Conservation (phyloP, 2,329 filamentous ascomycete genomes). For the Escovopsis sp. region DNA sequence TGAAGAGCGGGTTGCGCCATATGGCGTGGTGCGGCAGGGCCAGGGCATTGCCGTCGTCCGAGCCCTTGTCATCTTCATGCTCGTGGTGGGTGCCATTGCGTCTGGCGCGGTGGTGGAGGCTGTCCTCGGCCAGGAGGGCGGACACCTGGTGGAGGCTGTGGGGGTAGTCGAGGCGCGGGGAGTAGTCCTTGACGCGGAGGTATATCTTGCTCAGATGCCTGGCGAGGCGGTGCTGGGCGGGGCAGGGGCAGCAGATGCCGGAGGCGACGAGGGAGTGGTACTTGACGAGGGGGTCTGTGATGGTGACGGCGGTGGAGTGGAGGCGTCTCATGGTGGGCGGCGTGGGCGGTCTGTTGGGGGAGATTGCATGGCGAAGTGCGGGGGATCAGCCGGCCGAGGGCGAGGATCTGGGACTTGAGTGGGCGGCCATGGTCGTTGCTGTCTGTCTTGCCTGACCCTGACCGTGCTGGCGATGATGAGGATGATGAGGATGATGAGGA, state of each 20-base stretch:
- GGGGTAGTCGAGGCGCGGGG: slow-evolving; percentile 54
- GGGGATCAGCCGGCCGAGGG: too few species aligned
- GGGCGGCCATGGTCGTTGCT: too few species aligned
- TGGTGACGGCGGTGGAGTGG: slow-evolving; percentile 37
- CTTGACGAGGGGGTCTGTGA: slow-evolving; percentile 60
- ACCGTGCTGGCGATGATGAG: too few species aligned
- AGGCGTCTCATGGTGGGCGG: slow-evolving; percentile 16
- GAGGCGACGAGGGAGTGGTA: slow-evolving; percentile 58
- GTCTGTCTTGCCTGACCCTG: too few species aligned
- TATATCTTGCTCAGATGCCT: slow-evolving; percentile 68
- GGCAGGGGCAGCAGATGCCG: slow-evolving; percentile 51
- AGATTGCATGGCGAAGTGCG: too few species aligned
- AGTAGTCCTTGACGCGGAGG: slow-evolving; percentile 60
- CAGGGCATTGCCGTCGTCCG: slow-evolving; percentile 22
- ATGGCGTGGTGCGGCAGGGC: slow-evolving; percentile 39
- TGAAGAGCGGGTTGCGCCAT: slow-evolving; percentile 42
- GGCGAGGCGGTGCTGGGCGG: slow-evolving; percentile 56
- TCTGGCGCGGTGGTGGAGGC: too few species aligned
- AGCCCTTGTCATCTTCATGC: slow-evolving; percentile 12
- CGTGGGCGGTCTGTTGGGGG: neutral
- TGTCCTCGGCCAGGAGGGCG: slow-evolving; percentile 28
- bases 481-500: too few species aligned
- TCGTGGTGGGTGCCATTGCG: slow-evolving; percentile 14
- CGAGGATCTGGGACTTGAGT: too few species aligned
- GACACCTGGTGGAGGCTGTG: slow-evolving; percentile 47